Evolutionary conservation across 176 grass and related monocot genomes (phyloP), one percentile per base, ranked within the genome.

Genomic region (Tuctoria greenei): DNA sequence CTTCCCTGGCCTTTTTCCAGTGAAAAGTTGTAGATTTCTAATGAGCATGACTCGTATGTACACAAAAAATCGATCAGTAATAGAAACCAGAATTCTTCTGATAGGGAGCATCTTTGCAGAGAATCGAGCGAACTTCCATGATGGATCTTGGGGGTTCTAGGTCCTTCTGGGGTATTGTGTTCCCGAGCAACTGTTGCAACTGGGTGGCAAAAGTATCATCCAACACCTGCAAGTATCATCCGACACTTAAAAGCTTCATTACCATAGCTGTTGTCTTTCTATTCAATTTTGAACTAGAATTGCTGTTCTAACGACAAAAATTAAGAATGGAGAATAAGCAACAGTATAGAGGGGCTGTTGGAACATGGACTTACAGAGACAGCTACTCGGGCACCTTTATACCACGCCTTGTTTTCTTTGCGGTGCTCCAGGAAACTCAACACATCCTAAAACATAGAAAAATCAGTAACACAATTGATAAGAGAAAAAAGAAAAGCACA

Each of bases 91-190:
- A 88, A 55, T 85, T 88, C 79, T 99, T 99, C 59, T 90, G 79
- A 10, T 79, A 64, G 10, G 90, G 83, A n/a, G 89, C 87, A 66
- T 99, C 95, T 67, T 99, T 93, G 82, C 95, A 99, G 26, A 99
- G 89, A 60, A 99, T 91, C 1, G 95, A 99, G 28, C 95, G 92
- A 51, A 99, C 95, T 87, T 99, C 95, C 95, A 95, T 86, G 61
- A 92, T 99, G 11, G 89, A 94, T 51, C 95, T 85, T 4, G 95
- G 95, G 52, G 89, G 89, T 46, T 99, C 89, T 62, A 92, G 82
- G 55, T 99, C 91, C 42, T 91, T 95, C 52, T 78, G 89, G 60
- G 93, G 87, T 49, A 95, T 69, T 3, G 85, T 81, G 61, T 99
- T 99, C 6, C 89, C 91, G 4, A 99, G 89, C 49, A 99, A 47